phyloP scores from a whole-genome alignment of 352 stramenopile genomes.

The Pythium rishiriense region DNA sequence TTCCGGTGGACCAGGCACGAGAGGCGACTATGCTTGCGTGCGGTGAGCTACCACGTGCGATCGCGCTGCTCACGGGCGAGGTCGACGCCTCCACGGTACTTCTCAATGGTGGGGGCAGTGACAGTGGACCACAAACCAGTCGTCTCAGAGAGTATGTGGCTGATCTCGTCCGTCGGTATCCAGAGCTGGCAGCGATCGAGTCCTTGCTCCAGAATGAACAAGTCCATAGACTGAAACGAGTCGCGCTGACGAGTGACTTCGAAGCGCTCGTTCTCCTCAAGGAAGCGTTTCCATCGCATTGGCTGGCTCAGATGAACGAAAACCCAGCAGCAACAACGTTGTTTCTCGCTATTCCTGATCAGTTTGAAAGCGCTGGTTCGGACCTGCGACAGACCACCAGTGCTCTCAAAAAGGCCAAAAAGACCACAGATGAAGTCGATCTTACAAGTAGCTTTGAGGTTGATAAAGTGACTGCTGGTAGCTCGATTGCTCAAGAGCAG shows the following conservation, averaged over 20 bases:
- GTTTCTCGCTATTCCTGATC: conserved; percentile 20
- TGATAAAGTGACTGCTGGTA: neutral
- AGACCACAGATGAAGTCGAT: conserved; percentile 8
- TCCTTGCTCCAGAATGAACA: conserved; percentile 25
- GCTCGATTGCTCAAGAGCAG: conserved; percentile 9
- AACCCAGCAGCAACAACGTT: conserved; percentile 42
- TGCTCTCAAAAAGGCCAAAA: neutral
- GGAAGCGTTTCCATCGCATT: conserved; percentile 38
- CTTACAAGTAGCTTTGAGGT: conserved; percentile 3
- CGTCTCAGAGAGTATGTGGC: conserved; percentile 8
- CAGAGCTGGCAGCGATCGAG: conserved; percentile 21
- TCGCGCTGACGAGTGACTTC: conserved; percentile 39
- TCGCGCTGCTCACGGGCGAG: conserved; percentile 45
- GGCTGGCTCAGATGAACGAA: conserved; percentile 45
- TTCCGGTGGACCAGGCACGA: conserved; percentile 31
- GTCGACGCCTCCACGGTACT: conserved; percentile 5
- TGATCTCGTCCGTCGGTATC: conserved; percentile 16
- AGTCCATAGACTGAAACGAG: conserved; percentile 31
- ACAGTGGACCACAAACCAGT: neutral
- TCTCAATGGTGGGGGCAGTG: neutral
- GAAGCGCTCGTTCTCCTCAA: conserved; percentile 53
- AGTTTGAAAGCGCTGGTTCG: conserved; percentile 13
- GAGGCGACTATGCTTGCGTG: conserved; percentile 31
- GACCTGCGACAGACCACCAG: neutral
- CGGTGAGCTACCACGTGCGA: conserved; percentile 40